Base-by-base conservation (phyloP, 345 rosid genomes). In the Trapa incisa region DNA sequence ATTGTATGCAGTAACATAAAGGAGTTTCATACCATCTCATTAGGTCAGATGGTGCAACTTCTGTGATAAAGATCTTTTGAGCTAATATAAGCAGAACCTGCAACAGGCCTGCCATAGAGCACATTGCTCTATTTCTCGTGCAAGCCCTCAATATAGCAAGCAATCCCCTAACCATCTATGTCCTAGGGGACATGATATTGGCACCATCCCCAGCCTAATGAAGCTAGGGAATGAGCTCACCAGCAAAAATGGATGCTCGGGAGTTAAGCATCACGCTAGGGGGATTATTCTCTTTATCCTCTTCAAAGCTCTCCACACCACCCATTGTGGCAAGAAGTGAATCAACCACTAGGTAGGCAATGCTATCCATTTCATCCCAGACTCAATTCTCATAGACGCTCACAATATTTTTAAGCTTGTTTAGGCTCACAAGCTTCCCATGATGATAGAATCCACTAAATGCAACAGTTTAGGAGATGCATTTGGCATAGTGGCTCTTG, bases 41-140 rank as follows among this genome's bases (percentile, higher is more conserved):
- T 53, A 71, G 70, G 68, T 76, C 83, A 1, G 66, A 48, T 38
- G 80, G 73, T 74, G 79, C 83, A 72, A 68, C 80, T 77, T 87
- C 96, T 81, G 80, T 22, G 70, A 77, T 66, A 79, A 88, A 84
- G 17, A 94, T 81, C 76, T 75, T 89, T 82, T 89, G 92, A 48
- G 92, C 96, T 70, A 96, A 79, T 69, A 80, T 82, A 81, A 94
- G 72, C 77, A 94, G 91, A 75, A 91, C 91, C 67, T 90, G 86
- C 61, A 94, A 80, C 74, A 89, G 71, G 70, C 97, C 97, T 76
- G 97, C 97, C 71, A 77, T 85, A 36, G 91, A 87, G 84, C 99
- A 94, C 99, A 94, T 94, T 65, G 91, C 96, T 76, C 97, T 85
- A 74, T 94, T 94, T 84, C 99, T 89, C n/a, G 96, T 91, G 85